Evolutionary conservation across 441 rosid genomes (phyloP), one percentile per base, ranked within the genome.

Genomic region (Viola pubescens): DNA sequence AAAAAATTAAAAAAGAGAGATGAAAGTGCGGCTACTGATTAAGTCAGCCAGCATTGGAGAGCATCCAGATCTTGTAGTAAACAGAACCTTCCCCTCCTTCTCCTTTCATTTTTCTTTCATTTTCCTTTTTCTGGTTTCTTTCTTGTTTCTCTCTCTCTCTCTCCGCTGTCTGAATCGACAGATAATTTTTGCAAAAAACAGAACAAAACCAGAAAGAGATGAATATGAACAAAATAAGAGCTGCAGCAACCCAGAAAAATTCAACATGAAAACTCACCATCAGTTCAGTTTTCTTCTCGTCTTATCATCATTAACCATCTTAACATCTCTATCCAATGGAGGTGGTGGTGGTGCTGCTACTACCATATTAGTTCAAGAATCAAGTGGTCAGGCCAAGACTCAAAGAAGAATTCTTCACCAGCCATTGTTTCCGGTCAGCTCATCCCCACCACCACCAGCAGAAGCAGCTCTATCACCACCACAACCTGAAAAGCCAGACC

Each of bases 381-480:
- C 34, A 26, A 26, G 34, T 26, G 34, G 34, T 26, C 34, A 26
- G 7, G 47, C 42, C 49, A 38, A 10, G 48, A 37, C 48, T 69
- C 73, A 64, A 60, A 69, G 96, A 26, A 76, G 98, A 72, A 73
- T 92, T 62, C 87, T 92, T 42, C 98, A 92, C 65, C 94, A 89
- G 73, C 98, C 98, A 41, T 69, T 92, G 62, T 89, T 79, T 48
- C 95, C 98, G 4, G 89, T 42, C 0, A 61, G 50, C 69, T 70
- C 95, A 9, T 67, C 87, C 1, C 91, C 96, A 5, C 91, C 94
- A 9, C 81, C 82, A 3, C 77, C n/a, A 9, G 37, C 71, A 3
- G 79, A 77, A 10, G 19, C 48, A 9, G 73, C 77, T 0, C 62
- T 82, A 4, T 68, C 90, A 0, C 77, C 80, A 0, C 66, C 89